phyloP scores from a whole-genome alignment of 495 filamentous ascomycete species.

The Bombardia bombarda region DNA sequence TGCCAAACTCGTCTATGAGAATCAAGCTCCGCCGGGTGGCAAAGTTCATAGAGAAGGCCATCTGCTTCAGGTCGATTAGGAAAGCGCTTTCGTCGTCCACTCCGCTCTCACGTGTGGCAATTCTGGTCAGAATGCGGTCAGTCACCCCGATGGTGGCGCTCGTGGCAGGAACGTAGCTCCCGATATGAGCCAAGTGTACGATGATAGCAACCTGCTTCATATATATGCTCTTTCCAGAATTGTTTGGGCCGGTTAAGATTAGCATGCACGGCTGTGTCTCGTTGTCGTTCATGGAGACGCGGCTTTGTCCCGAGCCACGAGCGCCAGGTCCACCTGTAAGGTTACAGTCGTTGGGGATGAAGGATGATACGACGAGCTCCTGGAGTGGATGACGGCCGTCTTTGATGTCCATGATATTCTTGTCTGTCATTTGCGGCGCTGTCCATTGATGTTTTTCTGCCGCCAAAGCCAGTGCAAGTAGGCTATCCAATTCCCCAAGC shows the following conservation, averaged over 20 bases:
- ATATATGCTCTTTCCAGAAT: slow-evolving; percentile 93
- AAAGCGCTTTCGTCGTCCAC: slow-evolving; percentile 85
- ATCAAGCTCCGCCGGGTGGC: slow-evolving; percentile 71
- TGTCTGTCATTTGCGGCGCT: slow-evolving; percentile 58
- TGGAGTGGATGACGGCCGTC: slow-evolving; percentile 86
- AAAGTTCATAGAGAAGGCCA: slow-evolving; percentile 69
- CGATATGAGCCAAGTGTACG: slow-evolving; percentile 87
- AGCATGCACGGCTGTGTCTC: slow-evolving; percentile 57
- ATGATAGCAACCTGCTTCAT: slow-evolving; percentile 95
- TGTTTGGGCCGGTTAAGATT: slow-evolving; percentile 87
- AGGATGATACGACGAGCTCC: slow-evolving; percentile 79
- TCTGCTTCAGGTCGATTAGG: slow-evolving; percentile 86
- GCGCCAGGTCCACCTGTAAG: slow-evolving; percentile 55
- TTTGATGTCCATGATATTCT: slow-evolving; percentile 70
- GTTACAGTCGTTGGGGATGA: slow-evolving; percentile 72
- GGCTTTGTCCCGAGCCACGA: slow-evolving; percentile 3
- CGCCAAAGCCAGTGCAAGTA: slow-evolving; percentile 72
- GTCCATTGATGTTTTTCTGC: slow-evolving; percentile 67
- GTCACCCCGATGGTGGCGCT: slow-evolving; percentile 76
- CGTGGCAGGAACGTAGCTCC: slow-evolving; percentile 82
- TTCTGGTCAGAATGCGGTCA: slow-evolving; percentile 85
- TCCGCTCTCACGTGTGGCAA: slow-evolving; percentile 80
- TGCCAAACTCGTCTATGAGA: slow-evolving; percentile 92
- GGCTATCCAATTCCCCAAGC: slow-evolving; percentile 82
- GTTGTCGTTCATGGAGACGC: background rate